Evolutionary conservation across 176 grass and related monocot genomes (phyloP), one percentile per base, ranked within the genome.

Genomic region (Ananas comosus): DNA sequence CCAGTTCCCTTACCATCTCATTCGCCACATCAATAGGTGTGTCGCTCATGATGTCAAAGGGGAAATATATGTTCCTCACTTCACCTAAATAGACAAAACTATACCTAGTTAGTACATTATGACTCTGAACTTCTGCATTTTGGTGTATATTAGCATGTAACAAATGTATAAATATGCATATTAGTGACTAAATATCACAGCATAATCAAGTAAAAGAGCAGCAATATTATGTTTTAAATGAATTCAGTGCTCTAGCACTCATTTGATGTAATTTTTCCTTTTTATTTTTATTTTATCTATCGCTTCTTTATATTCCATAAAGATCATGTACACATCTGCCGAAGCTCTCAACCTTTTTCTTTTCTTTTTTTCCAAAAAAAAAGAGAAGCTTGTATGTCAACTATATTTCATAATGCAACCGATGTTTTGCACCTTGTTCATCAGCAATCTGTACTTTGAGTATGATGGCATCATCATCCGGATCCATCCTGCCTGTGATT

Each of bases 1-100:
- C 87, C 48, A 99, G 82, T 54, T 99, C 94, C 76, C 84, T 93
- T 12, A 99, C 94, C 94, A 99, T 99, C 82, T 99, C 94, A 17
- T 54, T 51, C 1, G 94, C 89, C 72, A 99, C 94, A 50, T 93
- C 94, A 10, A 14, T 80, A 17, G 89, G 89, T 1, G 94, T 99
- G 64, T 99, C 94, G 63, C 68, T 71, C 2, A 17, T 53, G 8
- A 86, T 56, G 57, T 99, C 94, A 72, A 93, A 99, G 48, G 94
- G 94, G 53, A 99, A 99, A 71, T 93, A 93, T 64, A 99, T 99
- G 87, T 99, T 99, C 22, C 84, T 83, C 16, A 54, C 66, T 5
- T 74, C 51, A 0, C 78, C 87, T 68, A 50, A 23, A 42, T 66
- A 11, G 48, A 53, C 11, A 82, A 63, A n/a, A 51, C 48, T 9